These are phyloP conservation scores for Candida coquimbonensis DNA, from an alignment of 805 yeast genomes.

Conservation along the genomic window DNA sequence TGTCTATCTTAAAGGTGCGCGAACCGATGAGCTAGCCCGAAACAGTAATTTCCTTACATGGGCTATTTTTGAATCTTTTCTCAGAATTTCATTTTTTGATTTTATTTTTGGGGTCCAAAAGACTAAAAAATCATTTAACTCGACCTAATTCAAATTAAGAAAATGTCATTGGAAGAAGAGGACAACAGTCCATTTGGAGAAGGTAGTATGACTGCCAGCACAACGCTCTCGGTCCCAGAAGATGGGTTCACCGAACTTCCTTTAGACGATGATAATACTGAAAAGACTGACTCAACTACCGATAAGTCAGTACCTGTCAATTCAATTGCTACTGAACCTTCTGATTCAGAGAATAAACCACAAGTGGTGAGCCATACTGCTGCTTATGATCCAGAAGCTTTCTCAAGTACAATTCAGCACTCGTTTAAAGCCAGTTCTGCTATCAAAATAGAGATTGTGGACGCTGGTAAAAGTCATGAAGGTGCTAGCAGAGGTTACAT, in stretches of 20 bases:
- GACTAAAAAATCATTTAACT: not conserved
- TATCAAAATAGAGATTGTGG: constrained; percentile 44
- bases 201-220: constrained; percentile 5
- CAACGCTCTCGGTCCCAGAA: constrained; percentile 1
- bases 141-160: not conserved
- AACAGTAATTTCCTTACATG: not conserved
- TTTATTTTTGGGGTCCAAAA: not conserved
- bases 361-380: constrained; percentile 9
- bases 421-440: constrained; percentile 14
- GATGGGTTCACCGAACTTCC: constrained; percentile 25
- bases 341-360: constrained; percentile 3
- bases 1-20: not conserved
- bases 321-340: not conserved
- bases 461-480: constrained; percentile 83
- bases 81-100: not conserved
- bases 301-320: constrained; percentile 8
- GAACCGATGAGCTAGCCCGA: not conserved
- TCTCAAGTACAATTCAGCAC: constrained; percentile 15
- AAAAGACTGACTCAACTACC: constrained; percentile 1
- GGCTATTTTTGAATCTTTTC: not conserved
- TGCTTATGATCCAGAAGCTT: constrained; percentile 24
- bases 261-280: constrained; percentile 14
- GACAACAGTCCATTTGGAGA: constrained; percentile 22
- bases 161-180: constrained; percentile 19
- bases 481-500: constrained; percentile 71